Base-by-base conservation (phyloP, 2,329 filamentous ascomycete genomes). In the Trichoderma sp. region DNA sequence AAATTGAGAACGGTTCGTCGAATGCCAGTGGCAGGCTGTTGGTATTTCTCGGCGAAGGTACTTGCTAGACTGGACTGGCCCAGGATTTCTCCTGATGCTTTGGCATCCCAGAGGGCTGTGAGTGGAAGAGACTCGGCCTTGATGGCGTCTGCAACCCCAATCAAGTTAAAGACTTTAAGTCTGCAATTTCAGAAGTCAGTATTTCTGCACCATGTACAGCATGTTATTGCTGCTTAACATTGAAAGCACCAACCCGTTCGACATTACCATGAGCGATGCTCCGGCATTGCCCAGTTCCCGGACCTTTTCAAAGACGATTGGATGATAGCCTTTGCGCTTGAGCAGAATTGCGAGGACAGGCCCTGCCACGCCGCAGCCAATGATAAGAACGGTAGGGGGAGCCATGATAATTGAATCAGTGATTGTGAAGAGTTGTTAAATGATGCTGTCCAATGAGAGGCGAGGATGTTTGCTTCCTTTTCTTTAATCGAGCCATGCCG, bases 261-360 rank as follows among this genome's bases (percentile, higher is more conserved):
- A 74, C 68, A 74, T 75, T 11, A 78, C 69, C 76, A 78, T 76
- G 28, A 77, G 50, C 6, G 76, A 77, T 2, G 76, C 75, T 2
- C 76, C 76, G 4, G 73, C 76, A 69, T 75, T 76, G 15, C 74
- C 76, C 15, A 75, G 72, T 28, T 74, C 57, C 12, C 55, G 70
- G 4, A 75, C 71, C 23, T 76, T 75, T 53, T 78, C 76, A 71
- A 78, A 77, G 26, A 78, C 74, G 28, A 77, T 74, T 0, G 76
- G 76, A 12, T 72, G 61, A 68, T 77, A 78, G 23, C 76, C 76
- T 64, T 77, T 78, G 4, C 73, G 62, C 28, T 76, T 75, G 17
- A 75, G 72, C 0, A 78, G 69, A 30, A 74, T 67, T 4, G 73
- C 76, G 17, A 76, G 66, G 26, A 76, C 74, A 2, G 76, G 76